Evolutionary conservation across 768 basidiomycete species (phyloP).

Genomic region (Saitozyma sp.): DNA sequence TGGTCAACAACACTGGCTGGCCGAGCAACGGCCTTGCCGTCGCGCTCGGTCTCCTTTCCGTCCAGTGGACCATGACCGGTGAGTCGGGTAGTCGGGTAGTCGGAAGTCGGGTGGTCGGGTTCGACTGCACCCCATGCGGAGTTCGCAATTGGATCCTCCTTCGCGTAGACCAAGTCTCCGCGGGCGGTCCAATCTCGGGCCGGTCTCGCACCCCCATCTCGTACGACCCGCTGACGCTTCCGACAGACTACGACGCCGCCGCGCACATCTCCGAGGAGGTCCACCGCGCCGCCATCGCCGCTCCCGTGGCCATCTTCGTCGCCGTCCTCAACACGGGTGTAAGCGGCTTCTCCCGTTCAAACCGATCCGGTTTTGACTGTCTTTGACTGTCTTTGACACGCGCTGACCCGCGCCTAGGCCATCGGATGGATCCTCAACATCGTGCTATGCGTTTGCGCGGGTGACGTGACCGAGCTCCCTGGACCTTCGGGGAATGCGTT

Average conservation of each 20-base stretch:
- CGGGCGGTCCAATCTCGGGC: too few relatives aligned
- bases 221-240: not conserved
- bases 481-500: too few relatives aligned
- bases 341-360: conserved; percentile 80
- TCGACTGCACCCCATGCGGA: not conserved
- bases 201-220: not conserved
- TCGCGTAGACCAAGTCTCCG: too few relatives aligned
- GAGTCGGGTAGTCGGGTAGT: too few relatives aligned
- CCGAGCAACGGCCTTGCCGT: conserved; percentile 78
- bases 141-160: not conserved
- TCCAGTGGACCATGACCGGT: conserved; percentile 66
- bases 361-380: too few relatives aligned
- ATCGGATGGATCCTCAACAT: too few relatives aligned
- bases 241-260: conserved; percentile 43
- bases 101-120: too few relatives aligned
- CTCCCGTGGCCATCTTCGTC: conserved; percentile 55
- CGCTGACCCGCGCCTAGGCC: too few relatives aligned
- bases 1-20: conserved; percentile 74
- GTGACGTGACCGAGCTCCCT: too few relatives aligned
- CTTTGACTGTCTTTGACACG: too few relatives aligned
- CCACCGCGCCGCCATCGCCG: conserved; percentile 53
- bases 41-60: conserved; percentile 77
- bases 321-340: conserved; percentile 54
- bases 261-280: conserved; percentile 56
- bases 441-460: too few relatives aligned